phyloP scores from a whole-genome alignment of 768 basidiomycete species.

The Ramaria sp. region DNA sequence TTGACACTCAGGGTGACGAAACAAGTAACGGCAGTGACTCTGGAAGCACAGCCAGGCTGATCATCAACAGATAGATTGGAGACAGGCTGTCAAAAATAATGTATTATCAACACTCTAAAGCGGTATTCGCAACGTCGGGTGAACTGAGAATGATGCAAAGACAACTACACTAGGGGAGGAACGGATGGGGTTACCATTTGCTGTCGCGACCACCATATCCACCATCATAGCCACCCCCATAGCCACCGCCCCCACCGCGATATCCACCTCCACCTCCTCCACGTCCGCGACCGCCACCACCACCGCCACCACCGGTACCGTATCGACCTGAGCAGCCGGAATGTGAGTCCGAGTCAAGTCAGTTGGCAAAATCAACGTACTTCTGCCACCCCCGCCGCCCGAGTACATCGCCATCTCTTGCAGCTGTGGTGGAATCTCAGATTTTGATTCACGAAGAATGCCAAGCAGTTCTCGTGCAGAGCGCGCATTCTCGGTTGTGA shows the following conservation, averaged over 20 bases:
- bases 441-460: constrained; percentile 83
- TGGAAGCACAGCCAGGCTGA: too few species aligned
- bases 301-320: constrained; percentile 31
- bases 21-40: too few species aligned
- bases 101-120: background rate
- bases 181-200: background rate
- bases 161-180: background rate
- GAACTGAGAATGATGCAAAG: background rate
- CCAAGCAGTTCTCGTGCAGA: constrained; percentile 82
- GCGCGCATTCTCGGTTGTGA: constrained; percentile 94
- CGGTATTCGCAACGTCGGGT: background rate
- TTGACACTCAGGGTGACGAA: too few species aligned
- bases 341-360: constrained; percentile 8
- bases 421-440: constrained; percentile 75
- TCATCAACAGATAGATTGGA: background rate
- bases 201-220: constrained; percentile 15
- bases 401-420: constrained; percentile 89
- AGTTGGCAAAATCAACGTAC: constrained; percentile 26
- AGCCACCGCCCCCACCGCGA: constrained; percentile 32
- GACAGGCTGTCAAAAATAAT: background rate
- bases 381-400: constrained; percentile 68
- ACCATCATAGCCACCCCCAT: constrained; percentile 26
- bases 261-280: constrained; percentile 26
- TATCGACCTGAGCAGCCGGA: constrained; percentile 43
- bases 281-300: constrained; percentile 11